Base-by-base conservation (phyloP, 192 early-diverging fungal genomes). In the Entomortierella lignicola region DNA sequence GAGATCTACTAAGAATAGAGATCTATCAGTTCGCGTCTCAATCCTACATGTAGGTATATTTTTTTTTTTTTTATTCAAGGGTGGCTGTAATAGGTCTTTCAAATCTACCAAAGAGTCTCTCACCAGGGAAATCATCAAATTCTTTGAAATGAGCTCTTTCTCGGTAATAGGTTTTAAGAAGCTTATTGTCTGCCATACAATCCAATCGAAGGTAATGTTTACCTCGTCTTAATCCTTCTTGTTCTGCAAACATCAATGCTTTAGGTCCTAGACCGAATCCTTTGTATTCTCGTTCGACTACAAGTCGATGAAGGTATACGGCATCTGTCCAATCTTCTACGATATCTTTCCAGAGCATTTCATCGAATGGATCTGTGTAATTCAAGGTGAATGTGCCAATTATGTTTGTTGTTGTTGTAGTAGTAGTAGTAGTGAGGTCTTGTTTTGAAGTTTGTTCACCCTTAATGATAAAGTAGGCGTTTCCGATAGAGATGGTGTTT, bases 331-430 rank as follows among this genome's bases (percentile, higher is more conserved):
- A 79, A 55, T 79, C 75, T 2, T 79, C 62, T 4, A 79, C 75
- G 29, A 79, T n/a, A 21, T 79, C 75, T 32, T 60, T 79, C 75
- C 75, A 79, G 0, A 79, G 63, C 75, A 79, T 79, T 42, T 79
- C 62, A 47, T 79, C 75, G 63, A 79, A 79, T 37, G 67, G 51
- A 21, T 79, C 75, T 4, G 66, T 53, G 57, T 79, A 79, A 43
- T 79, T 79, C 27, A 79, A 34, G 5, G 75, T 79, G 47, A 79
- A 70, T 26, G 75, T 79, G 30, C 75, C 75, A 27, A 79, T 79
- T 62, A 79, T 79, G 57, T 8, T 44, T 42, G 67, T 41, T n/a
- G n/a, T n/a, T n/a, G n/a, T n/a, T n/a, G n/a, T 12, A 30, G 29
- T 54, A 25, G 57, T 26, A 10, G 50, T 32, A 10, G 42, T 29